These are phyloP conservation scores for Catharanthus roseus DNA, from an alignment of 257 asterid genomes.

Conservation along the genomic window DNA sequence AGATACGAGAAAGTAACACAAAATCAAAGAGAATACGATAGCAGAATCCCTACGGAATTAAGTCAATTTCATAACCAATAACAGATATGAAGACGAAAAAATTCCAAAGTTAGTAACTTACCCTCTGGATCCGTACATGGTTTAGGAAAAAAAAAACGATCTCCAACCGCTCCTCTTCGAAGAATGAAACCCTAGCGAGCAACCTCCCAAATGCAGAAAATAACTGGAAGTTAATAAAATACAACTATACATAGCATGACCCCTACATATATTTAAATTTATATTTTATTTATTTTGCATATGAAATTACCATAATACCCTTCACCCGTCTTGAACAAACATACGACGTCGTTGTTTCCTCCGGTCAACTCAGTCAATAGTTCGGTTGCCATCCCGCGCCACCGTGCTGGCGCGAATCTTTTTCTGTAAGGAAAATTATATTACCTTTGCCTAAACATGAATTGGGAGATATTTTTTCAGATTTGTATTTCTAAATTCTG, in stretches of 20 bases:
- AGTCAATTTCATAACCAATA: not conserved
- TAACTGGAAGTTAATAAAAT: not conserved
- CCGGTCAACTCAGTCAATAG: not conserved
- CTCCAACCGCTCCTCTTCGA: not conserved
- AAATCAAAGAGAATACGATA: not conserved
- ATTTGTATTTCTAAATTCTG: no score
- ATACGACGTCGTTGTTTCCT: not conserved
- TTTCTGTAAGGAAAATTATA: not conserved
- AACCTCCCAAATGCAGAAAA: not conserved
- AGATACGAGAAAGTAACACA: not conserved
- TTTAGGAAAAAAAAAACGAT: not conserved
- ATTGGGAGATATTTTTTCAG: no score
- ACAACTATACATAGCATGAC: not conserved
- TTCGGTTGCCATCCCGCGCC: no score
- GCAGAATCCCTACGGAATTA: no score
- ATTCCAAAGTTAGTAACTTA: slow-evolving; percentile 9
- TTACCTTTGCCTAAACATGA: not conserved
- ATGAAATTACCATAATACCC: not conserved
- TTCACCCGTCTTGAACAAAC: no score
- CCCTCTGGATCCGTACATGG: slow-evolving; percentile 37
- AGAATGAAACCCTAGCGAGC: not conserved
- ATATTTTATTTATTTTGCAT: no score
- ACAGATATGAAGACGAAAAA: no score
- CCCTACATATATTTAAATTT: no score
- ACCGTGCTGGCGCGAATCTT: not conserved